Evolutionary conservation across 495 filamentous ascomycete genomes (phyloP).

Genomic region (Durotheca rogersii): DNA sequence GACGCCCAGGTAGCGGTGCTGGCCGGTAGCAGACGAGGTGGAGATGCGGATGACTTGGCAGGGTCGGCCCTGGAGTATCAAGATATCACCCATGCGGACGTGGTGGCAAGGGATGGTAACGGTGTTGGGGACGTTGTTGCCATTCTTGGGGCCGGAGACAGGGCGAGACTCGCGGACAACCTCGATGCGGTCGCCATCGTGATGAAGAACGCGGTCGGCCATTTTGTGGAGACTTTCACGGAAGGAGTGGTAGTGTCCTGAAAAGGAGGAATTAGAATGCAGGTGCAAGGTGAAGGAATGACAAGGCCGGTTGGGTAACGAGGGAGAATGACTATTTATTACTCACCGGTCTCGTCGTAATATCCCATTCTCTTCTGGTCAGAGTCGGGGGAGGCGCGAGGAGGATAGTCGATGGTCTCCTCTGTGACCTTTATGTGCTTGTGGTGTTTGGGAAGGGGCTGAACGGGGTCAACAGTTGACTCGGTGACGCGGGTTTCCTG

Average conservation of each 20-base stretch:
- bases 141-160: conserved; percentile 32
- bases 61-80: conserved; percentile 97
- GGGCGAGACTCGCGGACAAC: conserved; percentile 44
- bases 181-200: conserved; percentile 62
- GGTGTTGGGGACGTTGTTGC: conserved; percentile 65
- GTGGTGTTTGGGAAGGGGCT: conserved; percentile 43
- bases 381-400: conserved; percentile 33
- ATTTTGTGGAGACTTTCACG: conserved; percentile 81
- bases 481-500: conserved; percentile 44
- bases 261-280: not conserved
- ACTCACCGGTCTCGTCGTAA: conserved; percentile 89
- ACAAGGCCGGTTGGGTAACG: no score
- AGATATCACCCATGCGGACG: conserved; percentile 96
- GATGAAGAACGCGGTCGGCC: conserved; percentile 77
- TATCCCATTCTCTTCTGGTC: conserved; percentile 85
- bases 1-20: conserved; percentile 99
- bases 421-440: conserved; percentile 37
- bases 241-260: conserved; percentile 93
- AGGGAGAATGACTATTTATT: no score
- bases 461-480: conserved; percentile 52
- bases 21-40: conserved; percentile 94
- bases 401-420: conserved; percentile 49
- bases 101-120: conserved; percentile 99
- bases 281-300: no score
- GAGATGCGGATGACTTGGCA: conserved; percentile 99